Conservation (phyloP, 176 grass and related monocot genomes). For the Panicum miliaceum region DNA sequence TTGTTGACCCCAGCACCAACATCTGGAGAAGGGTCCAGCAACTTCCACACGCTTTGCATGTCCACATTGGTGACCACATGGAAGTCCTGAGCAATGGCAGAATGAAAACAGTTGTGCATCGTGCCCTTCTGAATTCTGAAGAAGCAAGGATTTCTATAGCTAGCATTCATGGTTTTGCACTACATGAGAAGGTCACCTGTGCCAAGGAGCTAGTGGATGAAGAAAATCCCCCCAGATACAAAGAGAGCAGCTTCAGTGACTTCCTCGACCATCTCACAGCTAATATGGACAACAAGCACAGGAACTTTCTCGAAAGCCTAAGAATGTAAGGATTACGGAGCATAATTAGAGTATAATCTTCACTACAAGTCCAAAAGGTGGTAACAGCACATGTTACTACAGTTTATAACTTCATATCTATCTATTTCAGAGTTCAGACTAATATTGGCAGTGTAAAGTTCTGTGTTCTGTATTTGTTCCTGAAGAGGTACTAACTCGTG, state of each 20-base stretch:
- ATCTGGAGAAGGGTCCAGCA: conserved; percentile 51
- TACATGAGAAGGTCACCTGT: conserved; percentile 65
- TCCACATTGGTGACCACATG: conserved; percentile 76
- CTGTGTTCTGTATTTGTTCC: not conserved
- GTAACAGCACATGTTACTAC: not conserved
- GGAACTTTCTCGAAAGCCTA: conserved; percentile 63
- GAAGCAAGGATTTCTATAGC: conserved; percentile 62
- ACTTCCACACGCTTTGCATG: conserved; percentile 48
- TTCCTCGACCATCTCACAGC: conserved; percentile 62
- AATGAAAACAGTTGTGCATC: conserved; percentile 63
- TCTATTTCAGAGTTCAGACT: conserved; percentile 6
- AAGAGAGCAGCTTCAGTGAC: conserved; percentile 69
- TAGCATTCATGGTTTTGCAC: conserved; percentile 67
- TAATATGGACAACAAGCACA: conserved; percentile 29
- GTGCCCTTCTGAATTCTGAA: conserved; percentile 50
- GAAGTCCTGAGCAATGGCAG: conserved; percentile 73
- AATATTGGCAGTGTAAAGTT: not conserved
- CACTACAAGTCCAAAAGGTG: conserved; percentile 21
- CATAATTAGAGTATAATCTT: not conserved
- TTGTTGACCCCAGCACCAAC: conserved; percentile 47
- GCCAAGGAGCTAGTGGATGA: conserved; percentile 60
- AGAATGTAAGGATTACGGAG: conserved; percentile 21
- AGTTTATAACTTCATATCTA: not conserved
- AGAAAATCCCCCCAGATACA: conserved; percentile 53
- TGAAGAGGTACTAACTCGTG: not conserved